These are phyloP conservation scores for Fraxinus anomala DNA, from an alignment of 257 asterid species.

Conservation along the genomic window DNA sequence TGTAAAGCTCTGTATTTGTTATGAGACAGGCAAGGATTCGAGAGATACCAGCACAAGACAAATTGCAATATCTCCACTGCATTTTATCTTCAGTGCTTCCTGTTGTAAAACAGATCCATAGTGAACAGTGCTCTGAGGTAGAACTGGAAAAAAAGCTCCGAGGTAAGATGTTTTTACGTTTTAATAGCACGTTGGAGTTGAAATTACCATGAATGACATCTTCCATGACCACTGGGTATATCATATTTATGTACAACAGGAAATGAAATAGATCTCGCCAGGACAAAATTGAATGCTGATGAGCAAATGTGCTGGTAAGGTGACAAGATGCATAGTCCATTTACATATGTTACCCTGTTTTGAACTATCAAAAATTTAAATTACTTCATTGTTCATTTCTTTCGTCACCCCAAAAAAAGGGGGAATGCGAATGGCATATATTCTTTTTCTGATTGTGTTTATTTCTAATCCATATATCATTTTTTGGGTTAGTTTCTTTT, in stretches of 20 bases:
- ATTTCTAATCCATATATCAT: conserved; percentile 23
- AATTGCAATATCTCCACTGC: conserved; percentile 82
- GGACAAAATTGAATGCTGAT: conserved; percentile 90
- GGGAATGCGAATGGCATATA: conserved; percentile 24
- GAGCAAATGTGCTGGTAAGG: conserved; percentile 99
- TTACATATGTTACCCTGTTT: conserved; percentile 24
- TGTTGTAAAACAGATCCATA: conserved; percentile 72
- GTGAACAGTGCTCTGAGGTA: conserved; percentile 81
- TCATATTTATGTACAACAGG: conserved; percentile 51
- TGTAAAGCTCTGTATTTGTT: conserved; percentile 18
- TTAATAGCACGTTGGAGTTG: conserved; percentile 23
- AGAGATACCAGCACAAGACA: conserved; percentile 77
- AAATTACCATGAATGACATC: conserved; percentile 14
- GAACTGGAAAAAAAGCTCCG: conserved; percentile 78
- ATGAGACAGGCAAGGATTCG: conserved; percentile 71
- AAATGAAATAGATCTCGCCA: conserved; percentile 74
- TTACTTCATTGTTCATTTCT: neutral
- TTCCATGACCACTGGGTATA: conserved; percentile 22
- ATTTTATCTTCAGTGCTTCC: conserved; percentile 93
- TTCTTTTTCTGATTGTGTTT: neutral
- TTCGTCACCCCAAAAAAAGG: conserved; percentile 11
- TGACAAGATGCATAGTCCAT: conserved; percentile 26
- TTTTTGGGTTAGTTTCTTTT: conserved; percentile 4
- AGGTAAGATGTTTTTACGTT: conserved; percentile 53
- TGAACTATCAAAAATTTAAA: conserved; percentile 12